A percentile compares a stretch with the other conserved stretches of the same genome.
Evolutionary conservation across 2,329 filamentous ascomycete species (phyloP).

Genomic region (Aspergillus sp.): DNA sequence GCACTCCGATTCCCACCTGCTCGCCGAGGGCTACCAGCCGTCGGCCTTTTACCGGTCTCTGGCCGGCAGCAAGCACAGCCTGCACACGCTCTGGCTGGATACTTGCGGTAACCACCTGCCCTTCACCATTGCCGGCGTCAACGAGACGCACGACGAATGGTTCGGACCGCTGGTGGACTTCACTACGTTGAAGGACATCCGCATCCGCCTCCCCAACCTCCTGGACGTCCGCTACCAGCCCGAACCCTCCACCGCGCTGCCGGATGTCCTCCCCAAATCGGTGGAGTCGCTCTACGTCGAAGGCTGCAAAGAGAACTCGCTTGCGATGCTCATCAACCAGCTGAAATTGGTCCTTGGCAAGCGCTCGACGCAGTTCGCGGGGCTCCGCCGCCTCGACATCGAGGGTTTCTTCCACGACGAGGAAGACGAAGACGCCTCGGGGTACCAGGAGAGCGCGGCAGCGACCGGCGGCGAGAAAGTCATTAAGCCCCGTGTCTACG

Average conservation of each 20-base stretch:
- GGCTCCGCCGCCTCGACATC: constrained; percentile 19
- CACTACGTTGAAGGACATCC: constrained; percentile 23
- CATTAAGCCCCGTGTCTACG: constrained; percentile 23
- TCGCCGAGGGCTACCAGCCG: constrained; percentile 24
- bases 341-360: constrained; percentile 20
- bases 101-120: constrained; percentile 25
- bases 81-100: constrained; percentile 29
- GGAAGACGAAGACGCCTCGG: constrained; percentile 20
- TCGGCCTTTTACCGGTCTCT: constrained; percentile 24
- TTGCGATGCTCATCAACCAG: constrained; percentile 25
- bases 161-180: constrained; percentile 28
- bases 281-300: constrained; percentile 27
- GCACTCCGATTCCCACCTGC: constrained; percentile 27
- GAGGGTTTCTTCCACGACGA: constrained; percentile 28
- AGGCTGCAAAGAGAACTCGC: constrained; percentile 24
- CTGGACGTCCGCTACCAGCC: constrained; percentile 26
- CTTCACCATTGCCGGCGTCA: constrained; percentile 26
- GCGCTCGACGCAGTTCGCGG: constrained; percentile 16
- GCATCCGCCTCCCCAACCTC: constrained; percentile 31
- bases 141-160: constrained; percentile 30
- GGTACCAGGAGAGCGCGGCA: constrained; percentile 6
- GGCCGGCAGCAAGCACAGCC: constrained; percentile 18
- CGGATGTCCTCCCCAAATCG: constrained; percentile 21
- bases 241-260: constrained; percentile 21
- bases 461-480: constrained; percentile 5